These are phyloP conservation scores for Trypanosoma vivax DNA, from an alignment of 208 protist species.

Conservation along the genomic window DNA sequence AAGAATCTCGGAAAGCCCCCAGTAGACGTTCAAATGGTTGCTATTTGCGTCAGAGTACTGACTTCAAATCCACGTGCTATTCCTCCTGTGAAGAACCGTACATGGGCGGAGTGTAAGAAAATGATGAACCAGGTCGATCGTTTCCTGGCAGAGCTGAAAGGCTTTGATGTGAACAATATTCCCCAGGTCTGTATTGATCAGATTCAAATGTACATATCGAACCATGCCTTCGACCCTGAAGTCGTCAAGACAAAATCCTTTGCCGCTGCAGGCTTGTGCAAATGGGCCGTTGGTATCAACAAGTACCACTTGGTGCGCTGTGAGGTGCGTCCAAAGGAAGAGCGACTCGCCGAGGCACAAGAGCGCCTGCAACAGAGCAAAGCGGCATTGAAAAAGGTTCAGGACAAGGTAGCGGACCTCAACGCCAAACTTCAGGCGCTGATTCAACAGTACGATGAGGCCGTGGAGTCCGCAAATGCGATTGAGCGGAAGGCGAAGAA, in stretches of 20 bases:
- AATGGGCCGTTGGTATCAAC: constrained; percentile 96
- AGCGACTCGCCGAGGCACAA: constrained; percentile 89
- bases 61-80: constrained; percentile 88
- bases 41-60: constrained; percentile 93
- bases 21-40: constrained; percentile 93
- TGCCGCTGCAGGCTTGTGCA: constrained; percentile 96
- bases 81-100: constrained; percentile 84
- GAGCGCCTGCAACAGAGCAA: constrained; percentile 84
- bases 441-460: constrained; percentile 92
- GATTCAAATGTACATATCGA: constrained; percentile 90
- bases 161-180: constrained; percentile 95
- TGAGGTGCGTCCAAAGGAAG: constrained; percentile 96
- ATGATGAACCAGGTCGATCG: constrained; percentile 95
- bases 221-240: constrained; percentile 89
- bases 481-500: constrained; percentile 92
- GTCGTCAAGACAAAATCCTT: constrained; percentile 90
- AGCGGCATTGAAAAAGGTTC: constrained; percentile 89
- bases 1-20: constrained; percentile 96
- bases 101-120: constrained; percentile 96
- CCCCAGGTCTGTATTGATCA: constrained; percentile 93
- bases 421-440: constrained; percentile 91
- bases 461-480: constrained; percentile 88
- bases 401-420: constrained; percentile 93
- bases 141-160: constrained; percentile 91
- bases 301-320: constrained; percentile 94